Conservation (phyloP, 108 stramenopile genomes). For the Nannochloropsis gaditana region DNA sequence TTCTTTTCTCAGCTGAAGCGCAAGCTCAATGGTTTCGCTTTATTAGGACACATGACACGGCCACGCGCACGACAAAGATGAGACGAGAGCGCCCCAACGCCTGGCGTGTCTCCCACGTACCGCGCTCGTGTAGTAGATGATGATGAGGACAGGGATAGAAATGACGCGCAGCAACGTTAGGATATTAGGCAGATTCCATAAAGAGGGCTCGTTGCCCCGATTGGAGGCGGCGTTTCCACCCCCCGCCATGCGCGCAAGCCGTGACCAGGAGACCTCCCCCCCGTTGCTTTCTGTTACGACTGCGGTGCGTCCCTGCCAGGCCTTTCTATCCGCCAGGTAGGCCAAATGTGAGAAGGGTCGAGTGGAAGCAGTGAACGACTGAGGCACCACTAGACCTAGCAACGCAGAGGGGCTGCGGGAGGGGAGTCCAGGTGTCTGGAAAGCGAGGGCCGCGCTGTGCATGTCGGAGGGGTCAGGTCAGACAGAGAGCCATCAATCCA, state of each 20-base stretch:
- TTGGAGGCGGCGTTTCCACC: background rate
- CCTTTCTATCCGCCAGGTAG: background rate
- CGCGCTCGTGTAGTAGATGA: background rate
- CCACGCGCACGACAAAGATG: background rate
- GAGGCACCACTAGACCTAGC: background rate
- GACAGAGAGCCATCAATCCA: too few species aligned
- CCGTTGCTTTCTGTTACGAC: background rate
- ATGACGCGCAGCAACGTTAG: conserved; percentile 32
- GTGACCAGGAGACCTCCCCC: background rate
- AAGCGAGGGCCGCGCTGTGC: too few species aligned
- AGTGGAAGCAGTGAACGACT: background rate
- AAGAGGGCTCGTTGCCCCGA: background rate
- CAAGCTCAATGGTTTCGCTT: background rate
- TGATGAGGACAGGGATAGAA: conserved; percentile 25
- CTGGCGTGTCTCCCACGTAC: background rate
- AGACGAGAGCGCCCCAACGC: background rate
- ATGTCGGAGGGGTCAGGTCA: too few species aligned
- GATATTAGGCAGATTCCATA: conserved; percentile 46
- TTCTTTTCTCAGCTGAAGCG: background rate
- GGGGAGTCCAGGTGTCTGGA: background rate
- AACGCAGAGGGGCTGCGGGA: background rate
- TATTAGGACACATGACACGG: too few species aligned
- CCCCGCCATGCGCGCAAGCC: background rate
- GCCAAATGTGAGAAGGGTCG: background rate
- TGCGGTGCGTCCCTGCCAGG: background rate